phyloP scores from a whole-genome alignment of 495 filamentous ascomycete species.

The Hypomontagnella submonticulosa region DNA sequence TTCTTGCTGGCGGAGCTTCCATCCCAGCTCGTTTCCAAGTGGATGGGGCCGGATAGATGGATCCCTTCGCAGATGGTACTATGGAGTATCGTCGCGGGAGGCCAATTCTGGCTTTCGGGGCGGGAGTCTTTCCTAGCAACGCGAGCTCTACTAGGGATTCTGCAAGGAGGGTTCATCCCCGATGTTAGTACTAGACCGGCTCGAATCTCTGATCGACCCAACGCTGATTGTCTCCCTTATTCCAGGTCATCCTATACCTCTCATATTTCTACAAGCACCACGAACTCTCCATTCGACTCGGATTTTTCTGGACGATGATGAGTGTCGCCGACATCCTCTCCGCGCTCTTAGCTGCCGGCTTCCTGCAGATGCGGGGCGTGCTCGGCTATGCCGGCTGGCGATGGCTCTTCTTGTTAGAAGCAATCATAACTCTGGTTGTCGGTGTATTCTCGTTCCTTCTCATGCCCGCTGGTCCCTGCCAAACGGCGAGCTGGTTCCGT shows the following conservation, averaged over 20 bases:
- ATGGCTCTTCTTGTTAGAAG: conserved; percentile 71
- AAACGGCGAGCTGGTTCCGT: conserved; percentile 67
- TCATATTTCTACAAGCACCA: conserved; percentile 50
- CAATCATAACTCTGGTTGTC: conserved; percentile 68
- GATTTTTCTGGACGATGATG: conserved; percentile 72
- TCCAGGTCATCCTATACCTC: conserved; percentile 36
- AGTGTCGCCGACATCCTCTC: conserved; percentile 70
- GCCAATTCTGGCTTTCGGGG: conserved; percentile 71
- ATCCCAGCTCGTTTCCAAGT: conserved; percentile 77
- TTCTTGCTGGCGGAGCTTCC: conserved; percentile 79
- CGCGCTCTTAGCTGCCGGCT: conserved; percentile 75
- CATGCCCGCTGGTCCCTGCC: conserved; percentile 76
- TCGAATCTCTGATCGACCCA: neutral
- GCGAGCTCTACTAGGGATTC: conserved; percentile 71
- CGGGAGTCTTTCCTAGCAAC: conserved; percentile 66
- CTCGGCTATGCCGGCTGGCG: conserved; percentile 74
- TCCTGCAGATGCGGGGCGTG: conserved; percentile 71
- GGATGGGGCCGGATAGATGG: conserved; percentile 80
- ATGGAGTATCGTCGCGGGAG: conserved; percentile 76
- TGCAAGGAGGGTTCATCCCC: conserved; percentile 75
- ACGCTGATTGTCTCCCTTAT: conserved; percentile 21
- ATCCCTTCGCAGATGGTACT: conserved; percentile 81
- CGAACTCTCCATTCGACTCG: conserved; percentile 52
- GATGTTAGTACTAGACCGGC: conserved; percentile 36
- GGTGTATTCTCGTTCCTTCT: conserved; percentile 72